Base-by-base conservation (phyloP, 2,329 filamentous ascomycete genomes). In the Fusarium illudens region DNA sequence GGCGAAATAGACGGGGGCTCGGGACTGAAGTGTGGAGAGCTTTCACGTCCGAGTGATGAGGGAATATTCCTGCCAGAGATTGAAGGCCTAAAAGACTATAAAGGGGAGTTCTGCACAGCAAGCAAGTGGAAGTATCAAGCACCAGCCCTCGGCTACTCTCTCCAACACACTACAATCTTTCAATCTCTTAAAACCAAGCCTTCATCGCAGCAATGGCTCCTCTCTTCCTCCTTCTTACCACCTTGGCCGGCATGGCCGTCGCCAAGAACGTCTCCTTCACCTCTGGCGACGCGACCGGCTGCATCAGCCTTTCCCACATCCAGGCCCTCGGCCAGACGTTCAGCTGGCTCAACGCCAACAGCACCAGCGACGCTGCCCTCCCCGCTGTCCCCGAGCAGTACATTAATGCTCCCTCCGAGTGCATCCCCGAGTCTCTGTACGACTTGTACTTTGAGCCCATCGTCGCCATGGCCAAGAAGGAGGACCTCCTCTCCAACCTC, bases 391-490 rank as follows among this genome's bases (percentile, higher is more conserved):
- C 64, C 3, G 19, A 20, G 13, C 29, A 22, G 11, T 62, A 58
- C 30, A 22, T 67, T 19, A 53, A 66, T 29, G 34, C 55, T 17
- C 64, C 64, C 17, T 52, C 50, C 4, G 62, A 51, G 6, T 67
- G 64, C 4, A 53, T 67, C 6, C 64, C 64, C 0, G 58, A 66
- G 29, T 63, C 62, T 2, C 64, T 67, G 25, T 67, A 46, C 15
- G 62, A 66, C 20, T 15, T 56, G 27, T 67, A 66, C 54, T 67
- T 66, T 19, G 62, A 66, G 33, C 58, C 62, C 33, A 55, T 67
- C 15, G 64, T 67, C 8, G 58, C 54, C 17, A 37, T 67, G 29
- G 37, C 64, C 37, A 67, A 67, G 54, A 15, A 67, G 17, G 33
- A 67, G 11, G 42, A 67, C 15, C 46, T 67, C n/a, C 58, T 67